Evolutionary conservation across 352 stramenopile species (phyloP), one percentile per base, ranked within the genome.

Genomic region (Phytophthora pseudosyringae): DNA sequence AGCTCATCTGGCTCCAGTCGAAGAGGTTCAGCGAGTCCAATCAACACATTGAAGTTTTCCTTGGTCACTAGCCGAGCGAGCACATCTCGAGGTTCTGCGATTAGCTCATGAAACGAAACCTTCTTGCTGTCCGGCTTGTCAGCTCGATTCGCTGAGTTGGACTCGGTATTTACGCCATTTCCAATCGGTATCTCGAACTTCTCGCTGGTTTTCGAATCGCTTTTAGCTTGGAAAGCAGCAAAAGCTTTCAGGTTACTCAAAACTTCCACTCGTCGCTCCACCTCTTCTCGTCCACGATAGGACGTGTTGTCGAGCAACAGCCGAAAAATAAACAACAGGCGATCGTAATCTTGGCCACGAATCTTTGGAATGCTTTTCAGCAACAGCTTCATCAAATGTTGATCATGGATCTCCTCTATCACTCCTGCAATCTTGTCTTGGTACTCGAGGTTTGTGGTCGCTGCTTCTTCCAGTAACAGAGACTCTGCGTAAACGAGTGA

Each of bases 361-460:
- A 93, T 57, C 36, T 81, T 85, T 0, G 75, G 60, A 4, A 93
- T 72, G 21, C 64, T 80, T 59, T 87, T 86, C 0, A 93, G 62
- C 33, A 93, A 62, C 54, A 92, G 18, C 11, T 73, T 63, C 3
- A 85, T 33, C 28, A 92, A 73, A 49, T 83, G 71, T 29, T 90
- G 77, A 38, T 93, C 75, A 40, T 95, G 86, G 28, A 95, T 90
- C 13, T 93, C 86, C 5, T 93, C 83, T 5, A 95, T 51, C 4
- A 95, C 86, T 11, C 84, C 83, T 15, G 80, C 80, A 43, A 95
- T 90, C 25, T 83, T 84, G 67, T 91, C 81, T 66, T 89, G 80
- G 29, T 95, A 95, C 35, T 90, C 84, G 5, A 81, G 59, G 15
- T 66, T 61, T 2, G 49, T 58, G 4, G 40, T 59, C 32, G 53